Conservation (phyloP, 257 asterid genomes). For the Linaria vulgaris region DNA sequence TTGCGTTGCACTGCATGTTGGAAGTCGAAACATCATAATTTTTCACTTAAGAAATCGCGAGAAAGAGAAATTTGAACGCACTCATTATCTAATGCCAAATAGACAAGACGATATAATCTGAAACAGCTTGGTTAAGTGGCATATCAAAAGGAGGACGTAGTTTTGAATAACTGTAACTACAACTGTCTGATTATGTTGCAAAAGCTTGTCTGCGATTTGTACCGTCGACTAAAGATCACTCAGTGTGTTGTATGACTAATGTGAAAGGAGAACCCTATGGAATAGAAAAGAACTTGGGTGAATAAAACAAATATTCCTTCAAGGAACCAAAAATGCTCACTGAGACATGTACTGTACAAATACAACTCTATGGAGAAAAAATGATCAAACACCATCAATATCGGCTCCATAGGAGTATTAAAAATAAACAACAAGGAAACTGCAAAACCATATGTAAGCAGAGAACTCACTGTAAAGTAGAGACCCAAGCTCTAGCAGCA, state of each 20-base stretch:
- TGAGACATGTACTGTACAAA: too few species aligned
- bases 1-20: slow-evolving; percentile 78
- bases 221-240: too few species aligned
- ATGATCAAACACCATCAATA: background rate
- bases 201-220: background rate
- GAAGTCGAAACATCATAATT: slow-evolving; percentile 13
- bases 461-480: slow-evolving; percentile 86
- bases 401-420: background rate
- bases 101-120: too few species aligned
- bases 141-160: background rate
- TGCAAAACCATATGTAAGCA: slow-evolving; percentile 20
- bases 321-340: background rate
- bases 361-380: background rate
- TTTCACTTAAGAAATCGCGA: background rate
- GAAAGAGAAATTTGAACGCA: slow-evolving; percentile 10
- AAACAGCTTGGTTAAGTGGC: too few species aligned
- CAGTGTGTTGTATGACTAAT: background rate
- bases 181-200: background rate
- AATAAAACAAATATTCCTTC: background rate
- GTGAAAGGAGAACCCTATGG: background rate
- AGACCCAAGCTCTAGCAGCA: slow-evolving; percentile 96
- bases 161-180: background rate
- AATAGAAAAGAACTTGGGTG: background rate
- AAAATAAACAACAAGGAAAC: slow-evolving; percentile 12
- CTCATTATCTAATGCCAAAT: background rate